Evolutionary conservation across 805 yeast species (phyloP), one percentile per base, ranked within the genome.

Genomic region (Wickerhamiella slavikovae): DNA sequence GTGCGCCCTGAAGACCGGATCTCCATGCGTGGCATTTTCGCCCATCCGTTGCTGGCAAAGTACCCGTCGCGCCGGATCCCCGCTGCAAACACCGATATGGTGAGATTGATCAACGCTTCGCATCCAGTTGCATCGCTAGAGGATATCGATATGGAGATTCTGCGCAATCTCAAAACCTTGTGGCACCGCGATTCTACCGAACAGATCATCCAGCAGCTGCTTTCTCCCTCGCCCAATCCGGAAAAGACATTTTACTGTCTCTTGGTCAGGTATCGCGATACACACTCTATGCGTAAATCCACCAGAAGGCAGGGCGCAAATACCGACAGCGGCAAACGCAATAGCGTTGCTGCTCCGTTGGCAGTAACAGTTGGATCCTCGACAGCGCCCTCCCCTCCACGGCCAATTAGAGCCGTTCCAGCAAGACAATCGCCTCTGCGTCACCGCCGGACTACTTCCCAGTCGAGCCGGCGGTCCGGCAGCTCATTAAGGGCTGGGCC

Each of bases 1-100:
- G 91, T 83, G 4, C 69, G 82, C 39, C 96, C 98, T 11, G 57
- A 52, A 17, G 62, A 68, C 24, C 66, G 98, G 52, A 82, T 89
- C 38, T 64, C 71, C 23, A 77, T 91, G 35, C 66, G 65, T 33
- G 77, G 71, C 28, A 78, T 89, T 33, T 54, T 79, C 35, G 58
- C 51, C 16, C 98, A 89, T 54, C 94, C 95, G 3, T 55, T 89
- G 25, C 54, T 89, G 38, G 64, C 58, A 25, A 80, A 80, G 51
- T 80, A 89, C 42, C 52, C 56, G 6, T 25, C 38, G 22, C 36
- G 42, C 6, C 41, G 32, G 24, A 35, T 35, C 28, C 44, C 32
- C 22, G 33, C 32, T 26, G 42, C 37, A 35, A 40, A 29, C 34
- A 33, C 25, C 11, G 35, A 32, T 23, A 31, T 28, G 23, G 17